Evolutionary conservation across 345 rosid genomes (phyloP).

Genomic region (Ceriops tagal): DNA sequence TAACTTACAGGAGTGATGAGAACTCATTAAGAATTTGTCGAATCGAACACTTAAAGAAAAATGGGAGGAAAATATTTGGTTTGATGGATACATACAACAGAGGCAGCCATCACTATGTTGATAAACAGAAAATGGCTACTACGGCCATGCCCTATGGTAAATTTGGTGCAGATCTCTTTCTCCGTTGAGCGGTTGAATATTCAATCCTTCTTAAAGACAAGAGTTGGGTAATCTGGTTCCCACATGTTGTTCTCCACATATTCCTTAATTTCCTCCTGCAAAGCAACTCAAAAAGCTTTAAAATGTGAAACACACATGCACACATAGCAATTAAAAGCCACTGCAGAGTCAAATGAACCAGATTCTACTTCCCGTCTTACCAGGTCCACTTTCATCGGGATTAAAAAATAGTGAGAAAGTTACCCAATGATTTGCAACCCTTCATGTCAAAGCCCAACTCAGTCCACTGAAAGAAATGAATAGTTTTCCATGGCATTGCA

Average conservation of each 20-base stretch:
- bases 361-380: neutral
- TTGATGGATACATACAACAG: neutral
- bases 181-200: neutral
- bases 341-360: neutral
- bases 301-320: no score
- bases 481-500: no score
- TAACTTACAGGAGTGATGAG: no score
- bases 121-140: neutral
- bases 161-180: neutral
- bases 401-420: no score
- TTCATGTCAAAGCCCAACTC: no score
- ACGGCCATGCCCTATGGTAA: no score
- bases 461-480: no score
- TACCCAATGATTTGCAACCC: no score
- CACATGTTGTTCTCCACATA: conserved; percentile 85
- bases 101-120: conserved; percentile 1
- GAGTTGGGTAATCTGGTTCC: conserved; percentile 78
- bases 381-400: neutral
- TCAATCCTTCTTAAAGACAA: conserved; percentile 62
- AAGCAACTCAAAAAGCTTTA: neutral
- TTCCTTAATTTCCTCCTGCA: conserved; percentile 65
- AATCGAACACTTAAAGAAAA: no score
- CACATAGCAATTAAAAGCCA: neutral
- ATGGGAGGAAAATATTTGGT: no score
- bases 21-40: no score